phyloP scores from a whole-genome alignment of 371 early-diverging fungal species.

The Sanchytrium tribonematis region DNA sequence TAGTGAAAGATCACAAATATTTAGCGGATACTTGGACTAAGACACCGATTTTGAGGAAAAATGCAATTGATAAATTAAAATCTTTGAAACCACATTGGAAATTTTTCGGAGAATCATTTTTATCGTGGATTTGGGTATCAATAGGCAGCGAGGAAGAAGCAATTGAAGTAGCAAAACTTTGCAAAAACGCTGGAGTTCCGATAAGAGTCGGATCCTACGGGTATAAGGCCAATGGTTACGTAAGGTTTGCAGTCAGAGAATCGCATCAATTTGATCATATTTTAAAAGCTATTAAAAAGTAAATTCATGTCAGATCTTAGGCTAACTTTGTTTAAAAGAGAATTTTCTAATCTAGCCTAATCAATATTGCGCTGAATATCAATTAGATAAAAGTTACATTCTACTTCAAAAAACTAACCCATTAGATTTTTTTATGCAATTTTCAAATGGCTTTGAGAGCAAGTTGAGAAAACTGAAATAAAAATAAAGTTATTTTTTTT shows the following conservation, averaged over 20 bases:
- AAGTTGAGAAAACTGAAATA: no score
- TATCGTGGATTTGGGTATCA: slow-evolving; percentile 62
- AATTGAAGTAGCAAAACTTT: slow-evolving; percentile 26
- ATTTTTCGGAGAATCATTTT: slow-evolving; percentile 35
- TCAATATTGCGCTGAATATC: no score
- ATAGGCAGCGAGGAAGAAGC: slow-evolving; percentile 23
- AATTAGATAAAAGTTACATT: no score
- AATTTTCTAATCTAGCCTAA: no score
- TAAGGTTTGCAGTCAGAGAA: slow-evolving; percentile 45
- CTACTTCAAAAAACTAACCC: no score
- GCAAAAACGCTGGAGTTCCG: slow-evolving; percentile 44
- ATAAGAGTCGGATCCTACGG: slow-evolving; percentile 48
- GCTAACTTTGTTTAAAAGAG: no score
- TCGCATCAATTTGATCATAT: slow-evolving; percentile 28
- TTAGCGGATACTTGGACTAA: slow-evolving; percentile 39
- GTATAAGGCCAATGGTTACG: slow-evolving; percentile 36
- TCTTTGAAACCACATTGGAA: slow-evolving; percentile 23
- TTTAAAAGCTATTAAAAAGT: no score
- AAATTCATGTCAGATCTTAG: no score
- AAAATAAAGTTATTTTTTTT: no score
- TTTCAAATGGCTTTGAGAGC: no score
- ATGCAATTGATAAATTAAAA: slow-evolving; percentile 22
- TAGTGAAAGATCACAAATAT: slow-evolving; percentile 33
- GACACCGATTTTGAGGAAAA: slow-evolving; percentile 32
- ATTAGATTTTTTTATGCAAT: no score